These are phyloP conservation scores for Tolypocladium endophyticum DNA, from an alignment of 2,329 filamentous ascomycete genomes.

Conservation along the genomic window DNA sequence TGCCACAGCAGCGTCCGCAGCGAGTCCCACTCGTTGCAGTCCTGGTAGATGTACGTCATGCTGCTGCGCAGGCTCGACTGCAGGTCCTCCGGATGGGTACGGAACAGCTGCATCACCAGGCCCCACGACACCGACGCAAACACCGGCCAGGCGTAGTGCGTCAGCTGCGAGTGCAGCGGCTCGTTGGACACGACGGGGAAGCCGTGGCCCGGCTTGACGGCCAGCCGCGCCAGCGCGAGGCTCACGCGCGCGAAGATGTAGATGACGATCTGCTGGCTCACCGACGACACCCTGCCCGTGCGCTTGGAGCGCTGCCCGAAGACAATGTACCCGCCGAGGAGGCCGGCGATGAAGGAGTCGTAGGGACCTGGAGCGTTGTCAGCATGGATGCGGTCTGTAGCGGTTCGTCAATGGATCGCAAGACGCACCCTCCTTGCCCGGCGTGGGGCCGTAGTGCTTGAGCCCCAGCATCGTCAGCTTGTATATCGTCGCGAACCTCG, in stretches of 20 bases:
- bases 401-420: background rate
- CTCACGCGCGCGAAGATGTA: conserved; percentile 93
- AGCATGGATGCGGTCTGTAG: background rate
- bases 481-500: conserved; percentile 84
- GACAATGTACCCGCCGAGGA: conserved; percentile 84
- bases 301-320: conserved; percentile 63
- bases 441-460: conserved; percentile 46
- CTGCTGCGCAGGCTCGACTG: conserved; percentile 86
- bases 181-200: conserved; percentile 40
- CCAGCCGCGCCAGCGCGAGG: conserved; percentile 72
- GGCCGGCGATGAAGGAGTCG: conserved; percentile 77
- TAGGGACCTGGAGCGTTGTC: conserved; percentile 43
- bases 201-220: conserved; percentile 54
- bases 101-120: conserved; percentile 89
- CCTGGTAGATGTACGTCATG: conserved; percentile 94
- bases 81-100: conserved; percentile 81
- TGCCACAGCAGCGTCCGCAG: conserved; percentile 77
- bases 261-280: conserved; percentile 95
- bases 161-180: conserved; percentile 38
- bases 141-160: conserved; percentile 74
- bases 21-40: conserved; percentile 84
- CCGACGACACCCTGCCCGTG: conserved; percentile 59
- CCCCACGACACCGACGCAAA: conserved; percentile 92
- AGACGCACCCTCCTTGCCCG: conserved; percentile 45
- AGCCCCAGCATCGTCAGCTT: conserved; percentile 72